phyloP scores from a whole-genome alignment of 179 eudicot species.

The Gypsophila paniculata region DNA sequence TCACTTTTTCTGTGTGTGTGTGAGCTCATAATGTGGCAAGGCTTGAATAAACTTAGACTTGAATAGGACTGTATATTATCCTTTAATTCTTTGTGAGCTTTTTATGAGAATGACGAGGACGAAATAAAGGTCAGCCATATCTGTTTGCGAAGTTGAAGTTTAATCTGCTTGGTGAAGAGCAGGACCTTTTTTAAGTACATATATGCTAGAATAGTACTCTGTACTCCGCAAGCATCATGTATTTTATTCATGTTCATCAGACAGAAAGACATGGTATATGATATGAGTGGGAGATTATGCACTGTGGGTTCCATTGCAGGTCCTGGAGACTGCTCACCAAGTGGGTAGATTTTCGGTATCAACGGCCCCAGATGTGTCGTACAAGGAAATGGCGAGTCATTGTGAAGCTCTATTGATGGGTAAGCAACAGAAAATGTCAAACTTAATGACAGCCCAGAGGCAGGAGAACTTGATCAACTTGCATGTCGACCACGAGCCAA shows the following conservation, averaged over 20 bases:
- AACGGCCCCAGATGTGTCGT: constrained; percentile 66
- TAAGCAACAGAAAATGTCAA: constrained; percentile 76
- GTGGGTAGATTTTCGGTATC: constrained; percentile 77
- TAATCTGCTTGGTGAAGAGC: background rate
- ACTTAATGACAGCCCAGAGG: constrained; percentile 47
- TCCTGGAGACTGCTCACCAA: constrained; percentile 76
- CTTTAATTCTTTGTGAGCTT: no score
- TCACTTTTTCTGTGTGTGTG: no score
- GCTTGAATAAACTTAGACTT: no score
- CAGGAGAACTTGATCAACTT: constrained; percentile 35
- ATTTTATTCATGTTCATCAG: no score
- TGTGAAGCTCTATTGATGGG: constrained; percentile 85
- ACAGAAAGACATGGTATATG: background rate
- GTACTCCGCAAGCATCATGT: no score
- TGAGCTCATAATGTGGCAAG: no score
- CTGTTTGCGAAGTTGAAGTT: background rate
- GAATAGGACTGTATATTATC: no score
- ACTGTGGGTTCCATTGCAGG: constrained; percentile 37
- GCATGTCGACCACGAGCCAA: constrained; percentile 32
- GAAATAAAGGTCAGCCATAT: background rate
- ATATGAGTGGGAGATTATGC: constrained; percentile 1
- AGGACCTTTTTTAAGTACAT: no score
- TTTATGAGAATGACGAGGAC: background rate
- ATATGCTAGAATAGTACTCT: background rate
- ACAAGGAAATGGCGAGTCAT: constrained; percentile 80